A percentile compares a stretch with the other conserved stretches of the same genome.
Evolutionary conservation across 2,329 filamentous ascomycete genomes (phyloP).

Genomic region (Trichoderma gracile): DNA sequence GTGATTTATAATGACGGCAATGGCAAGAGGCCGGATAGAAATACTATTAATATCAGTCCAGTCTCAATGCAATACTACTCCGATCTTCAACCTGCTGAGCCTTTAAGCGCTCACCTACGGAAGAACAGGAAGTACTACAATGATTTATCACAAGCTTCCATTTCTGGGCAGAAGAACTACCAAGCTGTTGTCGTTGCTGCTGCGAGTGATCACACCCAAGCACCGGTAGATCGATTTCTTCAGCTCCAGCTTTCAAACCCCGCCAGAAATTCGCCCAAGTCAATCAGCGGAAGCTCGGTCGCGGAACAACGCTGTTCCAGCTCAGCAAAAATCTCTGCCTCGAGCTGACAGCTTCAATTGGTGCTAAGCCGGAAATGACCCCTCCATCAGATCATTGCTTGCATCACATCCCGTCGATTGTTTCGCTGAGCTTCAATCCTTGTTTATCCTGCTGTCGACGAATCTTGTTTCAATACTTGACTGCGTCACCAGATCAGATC

Average conservation of each 20-base stretch:
- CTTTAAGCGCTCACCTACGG: no score
- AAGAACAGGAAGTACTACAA: neutral
- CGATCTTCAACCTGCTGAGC: no score
- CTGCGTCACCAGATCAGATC: neutral
- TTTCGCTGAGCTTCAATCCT: neutral
- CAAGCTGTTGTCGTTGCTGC: neutral
- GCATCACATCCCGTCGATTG: neutral
- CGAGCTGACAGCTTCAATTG: neutral
- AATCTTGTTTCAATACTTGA: neutral
- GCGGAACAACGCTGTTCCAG: slow-evolving; percentile 3
- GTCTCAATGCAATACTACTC: neutral
- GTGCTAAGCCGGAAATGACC: neutral
- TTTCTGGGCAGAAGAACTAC: neutral
- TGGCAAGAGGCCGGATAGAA: no score
- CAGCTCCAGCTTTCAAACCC: neutral
- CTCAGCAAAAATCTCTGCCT: neutral
- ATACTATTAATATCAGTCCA: neutral
- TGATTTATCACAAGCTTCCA: neutral
- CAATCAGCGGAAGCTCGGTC: neutral
- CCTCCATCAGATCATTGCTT: slow-evolving; percentile 1
- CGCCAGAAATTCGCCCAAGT: neutral
- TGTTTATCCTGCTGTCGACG: neutral
- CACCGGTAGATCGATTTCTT: neutral
- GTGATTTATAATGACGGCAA: no score
- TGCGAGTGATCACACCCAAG: neutral